These are phyloP conservation scores for Tolypocladium tropicale DNA, from an alignment of 2,329 filamentous ascomycete species.

Conservation along the genomic window DNA sequence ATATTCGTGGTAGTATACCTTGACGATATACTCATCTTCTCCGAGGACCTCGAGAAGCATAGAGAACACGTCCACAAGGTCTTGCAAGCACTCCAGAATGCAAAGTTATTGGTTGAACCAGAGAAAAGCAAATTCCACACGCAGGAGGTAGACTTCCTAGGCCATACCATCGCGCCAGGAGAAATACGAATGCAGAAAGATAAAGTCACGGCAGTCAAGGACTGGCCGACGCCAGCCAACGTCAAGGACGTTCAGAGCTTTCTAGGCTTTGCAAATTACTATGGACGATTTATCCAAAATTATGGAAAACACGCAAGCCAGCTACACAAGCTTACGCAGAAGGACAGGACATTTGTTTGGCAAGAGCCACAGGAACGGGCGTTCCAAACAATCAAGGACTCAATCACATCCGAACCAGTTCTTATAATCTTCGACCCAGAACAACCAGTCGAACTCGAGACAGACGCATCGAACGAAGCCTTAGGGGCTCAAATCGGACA, in stretches of 20 bases:
- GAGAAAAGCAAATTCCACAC: not conserved
- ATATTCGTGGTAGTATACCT: constrained; percentile 7
- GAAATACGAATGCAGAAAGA: not conserved
- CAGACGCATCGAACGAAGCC: too few species aligned
- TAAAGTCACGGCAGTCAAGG: not conserved
- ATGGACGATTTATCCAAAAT: too few species aligned
- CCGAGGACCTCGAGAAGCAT: constrained; percentile 4
- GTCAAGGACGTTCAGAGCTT: not conserved
- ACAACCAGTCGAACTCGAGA: too few species aligned
- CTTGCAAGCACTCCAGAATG: not conserved
- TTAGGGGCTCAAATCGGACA: not conserved
- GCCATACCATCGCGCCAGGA: not conserved
- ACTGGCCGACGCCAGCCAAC: not conserved
- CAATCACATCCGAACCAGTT: too few species aligned
- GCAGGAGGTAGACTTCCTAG: not conserved
- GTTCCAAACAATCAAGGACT: too few species aligned
- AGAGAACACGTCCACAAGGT: not conserved
- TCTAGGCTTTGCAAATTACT: not conserved
- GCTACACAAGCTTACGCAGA: too few species aligned
- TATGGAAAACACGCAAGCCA: too few species aligned
- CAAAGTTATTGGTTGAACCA: not conserved
- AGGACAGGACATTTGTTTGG: too few species aligned
- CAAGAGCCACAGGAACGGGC: too few species aligned
- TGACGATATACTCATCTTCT: constrained; percentile 8
- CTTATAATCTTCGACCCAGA: too few species aligned